Base-by-base conservation (phyloP, 1,284 basidiomycete species). In the Naganishia sp. region DNA sequence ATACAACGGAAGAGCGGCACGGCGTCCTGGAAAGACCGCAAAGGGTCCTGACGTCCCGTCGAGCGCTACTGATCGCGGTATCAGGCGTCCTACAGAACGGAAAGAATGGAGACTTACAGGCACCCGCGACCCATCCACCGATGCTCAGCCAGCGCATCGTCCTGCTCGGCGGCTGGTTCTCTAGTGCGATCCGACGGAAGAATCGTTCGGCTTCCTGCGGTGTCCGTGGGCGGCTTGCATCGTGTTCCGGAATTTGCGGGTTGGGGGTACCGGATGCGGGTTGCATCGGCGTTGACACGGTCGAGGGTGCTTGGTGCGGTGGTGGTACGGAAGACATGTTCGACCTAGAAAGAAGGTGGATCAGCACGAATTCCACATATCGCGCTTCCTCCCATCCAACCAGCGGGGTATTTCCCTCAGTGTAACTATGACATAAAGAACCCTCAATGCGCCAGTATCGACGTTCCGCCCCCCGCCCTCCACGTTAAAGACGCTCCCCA, bases 71-170 rank as follows among this genome's bases (percentile, higher is more conserved):
- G 45, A 68, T 33, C 31, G 42, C 39, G 18, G 46, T 43, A 50
- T 63, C 39, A 65, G 55, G 50, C 55, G 44, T 44, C 18, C 21
- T 25, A 33, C 11, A 31, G 45, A 55, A 55, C 28, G 21, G 39
- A 42, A 48, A 33, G 42, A 21, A 61, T 31, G 43, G 15, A 69
- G 11, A 71, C 75, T 70, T 69, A 75, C 75, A 55, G 33, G 69
- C 70, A 28, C 75, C 73, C 7, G 69, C 45, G 1, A 74, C 66
- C 77, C 77, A 78, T 7, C 75, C 72, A 13, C 73, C 75, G 23
- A 75, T 67, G 43, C 72, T 71, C 45, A 75, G 52, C 46, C 64
- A 52, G 52, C 73, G 73, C 57, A 57, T 70, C 54, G 56, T 55
- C 44, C 68, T 55, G 49, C 61, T 70, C 28, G 72, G 72, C 39